Evolutionary conservation across 768 basidiomycete species (phyloP).

Genomic region (Mycena belliarum): DNA sequence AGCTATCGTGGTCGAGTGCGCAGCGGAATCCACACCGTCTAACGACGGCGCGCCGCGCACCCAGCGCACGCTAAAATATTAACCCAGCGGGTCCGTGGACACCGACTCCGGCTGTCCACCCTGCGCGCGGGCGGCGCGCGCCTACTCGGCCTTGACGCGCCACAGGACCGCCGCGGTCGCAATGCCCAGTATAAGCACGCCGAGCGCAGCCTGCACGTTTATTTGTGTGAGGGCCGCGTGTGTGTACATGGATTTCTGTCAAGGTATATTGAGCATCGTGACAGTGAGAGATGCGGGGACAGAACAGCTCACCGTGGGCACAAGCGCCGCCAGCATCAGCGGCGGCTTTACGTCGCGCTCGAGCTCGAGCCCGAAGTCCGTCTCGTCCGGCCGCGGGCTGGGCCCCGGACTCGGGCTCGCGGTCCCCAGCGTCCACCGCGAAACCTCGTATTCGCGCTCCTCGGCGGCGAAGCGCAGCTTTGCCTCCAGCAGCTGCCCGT

Average conservation of each 20-base stretch:
- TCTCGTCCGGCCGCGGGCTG: background rate
- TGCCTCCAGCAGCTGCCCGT: background rate
- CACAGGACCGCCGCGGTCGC: constrained; percentile 75
- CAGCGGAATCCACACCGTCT: too few species aligned
- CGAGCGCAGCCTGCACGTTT: constrained; percentile 57
- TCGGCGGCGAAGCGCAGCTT: background rate
- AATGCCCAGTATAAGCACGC: constrained; percentile 63
- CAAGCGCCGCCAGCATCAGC: background rate
- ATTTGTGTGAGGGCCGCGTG: constrained; percentile 10
- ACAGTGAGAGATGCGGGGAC: too few species aligned
- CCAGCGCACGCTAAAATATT: too few species aligned
- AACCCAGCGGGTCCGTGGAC: too few species aligned
- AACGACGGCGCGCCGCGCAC: too few species aligned
- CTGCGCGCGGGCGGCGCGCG: too few species aligned
- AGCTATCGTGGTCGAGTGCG: too few species aligned
- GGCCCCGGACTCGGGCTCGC: background rate
- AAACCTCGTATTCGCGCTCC: background rate
- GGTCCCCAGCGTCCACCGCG: background rate
- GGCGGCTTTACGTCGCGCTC: background rate
- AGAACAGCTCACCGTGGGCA: background rate
- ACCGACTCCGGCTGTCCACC: too few species aligned
- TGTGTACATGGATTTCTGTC: too few species aligned
- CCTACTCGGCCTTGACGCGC: constrained; percentile 49
- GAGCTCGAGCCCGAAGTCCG: background rate
- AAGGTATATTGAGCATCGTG: too few species aligned